Evolutionary conservation across 805 yeast species (phyloP).

Genomic region (Metschnikowia bowlesiae): DNA sequence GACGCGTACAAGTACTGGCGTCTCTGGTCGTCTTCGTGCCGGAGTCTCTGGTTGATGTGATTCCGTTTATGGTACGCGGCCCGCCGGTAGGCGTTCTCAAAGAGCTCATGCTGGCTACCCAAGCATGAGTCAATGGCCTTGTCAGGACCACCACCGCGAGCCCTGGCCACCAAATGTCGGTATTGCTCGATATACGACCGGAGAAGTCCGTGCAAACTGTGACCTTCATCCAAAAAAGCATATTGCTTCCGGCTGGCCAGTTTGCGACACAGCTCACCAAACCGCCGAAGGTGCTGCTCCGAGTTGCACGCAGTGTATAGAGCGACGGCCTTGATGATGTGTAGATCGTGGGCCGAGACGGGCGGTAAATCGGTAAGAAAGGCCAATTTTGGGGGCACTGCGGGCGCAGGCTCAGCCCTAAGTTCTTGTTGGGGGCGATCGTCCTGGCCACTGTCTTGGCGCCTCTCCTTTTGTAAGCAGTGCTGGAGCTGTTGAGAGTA

Average conservation of each 20-base stretch:
- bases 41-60: slow-evolving; percentile 30
- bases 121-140: slow-evolving; percentile 12
- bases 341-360: slow-evolving; percentile 60
- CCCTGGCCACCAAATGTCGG: slow-evolving; percentile 19
- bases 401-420: neutral
- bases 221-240: slow-evolving; percentile 57
- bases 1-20: slow-evolving; percentile 54
- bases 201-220: slow-evolving; percentile 57
- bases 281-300: slow-evolving; percentile 27
- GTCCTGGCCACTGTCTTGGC: neutral
- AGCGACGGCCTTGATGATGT: slow-evolving; percentile 70
- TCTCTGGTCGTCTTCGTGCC: slow-evolving; percentile 27
- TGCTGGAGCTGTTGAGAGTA: slow-evolving; percentile 29
- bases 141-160: slow-evolving; percentile 2
- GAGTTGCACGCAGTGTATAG: slow-evolving; percentile 62
- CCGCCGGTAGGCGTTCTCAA: slow-evolving; percentile 47
- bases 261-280: slow-evolving; percentile 35
- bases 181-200: slow-evolving; percentile 54
- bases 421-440: too few relatives aligned
- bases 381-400: slow-evolving; percentile 20
- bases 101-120: slow-evolving; percentile 27
- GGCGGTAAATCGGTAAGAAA: slow-evolving; percentile 28
- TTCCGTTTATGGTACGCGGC: slow-evolving; percentile 49
- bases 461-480: neutral
- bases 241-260: slow-evolving; percentile 50